phyloP scores from a whole-genome alignment of 2,329 filamentous ascomycete species.

The Emmonsia crescens region DNA sequence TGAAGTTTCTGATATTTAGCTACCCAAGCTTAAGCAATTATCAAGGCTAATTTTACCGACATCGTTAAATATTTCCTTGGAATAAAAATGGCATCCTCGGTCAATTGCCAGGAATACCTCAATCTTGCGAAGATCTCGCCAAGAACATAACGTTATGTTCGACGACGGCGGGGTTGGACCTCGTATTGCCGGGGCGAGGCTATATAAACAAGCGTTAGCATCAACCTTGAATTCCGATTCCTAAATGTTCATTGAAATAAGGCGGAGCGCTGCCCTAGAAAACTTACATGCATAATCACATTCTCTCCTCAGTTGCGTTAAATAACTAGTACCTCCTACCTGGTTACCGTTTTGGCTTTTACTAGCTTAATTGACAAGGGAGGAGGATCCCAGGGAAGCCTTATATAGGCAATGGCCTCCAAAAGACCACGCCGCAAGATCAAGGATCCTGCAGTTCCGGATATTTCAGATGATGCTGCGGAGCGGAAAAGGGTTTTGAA shows the following conservation, averaged over 20 bases:
- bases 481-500: slow-evolving; percentile 46
- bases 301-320: neutral
- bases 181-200: neutral
- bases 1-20: neutral
- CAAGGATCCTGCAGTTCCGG: slow-evolving; percentile 32
- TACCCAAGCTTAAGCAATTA: neutral
- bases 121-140: neutral
- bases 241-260: neutral
- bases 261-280: no score
- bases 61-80: neutral
- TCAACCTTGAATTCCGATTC: neutral
- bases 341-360: neutral
- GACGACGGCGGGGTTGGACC: neutral
- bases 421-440: slow-evolving; percentile 13
- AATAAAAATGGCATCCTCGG: neutral
- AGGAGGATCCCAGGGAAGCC: neutral
- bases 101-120: neutral
- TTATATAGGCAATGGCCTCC: neutral
- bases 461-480: slow-evolving; percentile 41
- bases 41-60: neutral
- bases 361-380: neutral
- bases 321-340: neutral
- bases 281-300: neutral
- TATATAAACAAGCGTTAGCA: neutral
- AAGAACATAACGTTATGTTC: slow-evolving; percentile 4